Evolutionary conservation across 495 filamentous ascomycete species (phyloP), one percentile per base, ranked within the genome.

Genomic region (Lasiosphaeris hirsuta): DNA sequence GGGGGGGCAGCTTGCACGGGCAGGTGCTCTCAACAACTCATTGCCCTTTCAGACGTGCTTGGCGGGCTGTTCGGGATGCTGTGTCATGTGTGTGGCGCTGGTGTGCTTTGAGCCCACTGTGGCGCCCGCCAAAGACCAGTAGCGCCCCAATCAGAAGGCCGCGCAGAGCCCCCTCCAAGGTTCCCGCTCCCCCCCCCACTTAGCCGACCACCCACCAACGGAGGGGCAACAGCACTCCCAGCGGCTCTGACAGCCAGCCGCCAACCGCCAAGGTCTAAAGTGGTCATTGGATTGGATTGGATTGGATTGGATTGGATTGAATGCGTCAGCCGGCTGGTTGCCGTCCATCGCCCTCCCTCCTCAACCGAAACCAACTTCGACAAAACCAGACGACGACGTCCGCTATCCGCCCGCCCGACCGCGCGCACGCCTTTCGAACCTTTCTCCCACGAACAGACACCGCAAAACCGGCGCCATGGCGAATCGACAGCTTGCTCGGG

Each of bases 401-500:
- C 55, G 50, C 23, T 61, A 40, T 55, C 19, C 37, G n/a, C 41
- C 35, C 14, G 44, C 19, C 35, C 33, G 50, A 38, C 15, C 9
- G 11, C 35, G n/a, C 30, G 7, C 14, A 10, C 33, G 37, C 53
- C 38, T 42, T 42, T 23, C 14, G 9, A 53, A 38, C 37, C 41
- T 47, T 23, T 18, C n/a, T 11, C 37, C 34, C 15, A 34, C 35
- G 38, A 19, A 38, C 37, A 34, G 49, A 46, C 45, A 40, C 44
- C 38, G 39, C 33, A 46, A 18, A 42, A 15, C 42, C 43, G 48
- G 23, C 66, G 74, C 58, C 44, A 80, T 80, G 77, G 69, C 76
- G 43, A 78, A 79, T 60, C 73, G 75, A 63, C 77, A 80, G 66
- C 74, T 79, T 53, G 72, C 75, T 33, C 67, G 73, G 60, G 77